A percentile compares a stretch with the other conserved stretches of the same genome.
Evolutionary conservation across 257 asterid genomes (phyloP).

Genomic region (Nicotiana tabacum): DNA sequence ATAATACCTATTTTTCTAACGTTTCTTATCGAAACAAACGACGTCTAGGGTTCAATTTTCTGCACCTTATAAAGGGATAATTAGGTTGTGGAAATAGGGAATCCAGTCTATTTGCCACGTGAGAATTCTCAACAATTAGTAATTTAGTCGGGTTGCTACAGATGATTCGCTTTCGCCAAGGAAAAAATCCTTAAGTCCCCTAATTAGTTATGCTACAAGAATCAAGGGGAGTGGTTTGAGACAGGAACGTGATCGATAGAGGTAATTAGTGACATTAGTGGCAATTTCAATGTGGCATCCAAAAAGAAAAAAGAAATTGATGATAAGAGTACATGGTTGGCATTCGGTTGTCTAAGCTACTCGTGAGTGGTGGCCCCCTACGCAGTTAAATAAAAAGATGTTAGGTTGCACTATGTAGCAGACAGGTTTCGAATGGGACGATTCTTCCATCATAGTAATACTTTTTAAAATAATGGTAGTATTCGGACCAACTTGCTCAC

Average conservation of each 20-base stretch:
- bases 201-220: not conserved
- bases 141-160: no score
- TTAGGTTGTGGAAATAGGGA: no score
- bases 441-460: not conserved
- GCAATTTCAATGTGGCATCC: not conserved
- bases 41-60: no score
- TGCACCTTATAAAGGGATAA: no score
- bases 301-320: not conserved
- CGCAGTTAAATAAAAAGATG: constrained; percentile 14
- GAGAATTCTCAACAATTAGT: no score
- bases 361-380: constrained; percentile 58
- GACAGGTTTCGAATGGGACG: constrained; percentile 16
- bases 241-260: not conserved
- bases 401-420: constrained; percentile 19
- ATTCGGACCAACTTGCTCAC: not conserved
- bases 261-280: not conserved
- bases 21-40: no score
- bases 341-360: constrained; percentile 17
- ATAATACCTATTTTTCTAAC: no score
- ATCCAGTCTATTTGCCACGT: no score
- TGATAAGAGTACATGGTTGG: constrained; percentile 10
- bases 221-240: not conserved
- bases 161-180: no score
- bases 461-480: not conserved
- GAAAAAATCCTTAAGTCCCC: no score